Evolutionary conservation across 2,329 filamentous ascomycete genomes (phyloP).

Genomic region (Scolecobasidium constrictum): DNA sequence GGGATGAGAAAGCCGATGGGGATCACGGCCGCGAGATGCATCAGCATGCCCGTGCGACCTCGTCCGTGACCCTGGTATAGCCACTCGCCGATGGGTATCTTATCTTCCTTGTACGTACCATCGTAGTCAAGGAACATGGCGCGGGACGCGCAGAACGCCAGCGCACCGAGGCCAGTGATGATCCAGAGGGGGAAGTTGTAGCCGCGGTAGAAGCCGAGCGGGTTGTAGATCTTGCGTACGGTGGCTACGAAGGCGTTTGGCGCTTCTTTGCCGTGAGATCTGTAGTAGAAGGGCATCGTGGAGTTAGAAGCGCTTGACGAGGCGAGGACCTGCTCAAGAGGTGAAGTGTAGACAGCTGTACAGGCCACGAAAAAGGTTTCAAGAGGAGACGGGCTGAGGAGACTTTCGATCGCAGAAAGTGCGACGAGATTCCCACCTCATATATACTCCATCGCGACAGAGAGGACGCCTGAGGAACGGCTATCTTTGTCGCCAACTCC

Average conservation of each 20-base stretch:
- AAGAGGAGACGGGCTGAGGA: too few species aligned
- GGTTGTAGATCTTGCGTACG: conserved; percentile 27
- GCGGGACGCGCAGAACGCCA: not conserved
- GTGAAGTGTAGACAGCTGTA: too few species aligned
- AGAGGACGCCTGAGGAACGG: too few species aligned
- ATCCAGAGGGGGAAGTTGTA: conserved; percentile 43
- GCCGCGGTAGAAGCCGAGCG: conserved; percentile 43
- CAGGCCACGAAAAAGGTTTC: too few species aligned
- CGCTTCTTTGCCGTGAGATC: not conserved
- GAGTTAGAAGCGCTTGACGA: not conserved
- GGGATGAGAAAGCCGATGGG: conserved; percentile 29
- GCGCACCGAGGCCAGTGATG: conserved; percentile 5
- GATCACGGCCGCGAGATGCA: conserved; percentile 32
- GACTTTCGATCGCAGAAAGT: too few species aligned
- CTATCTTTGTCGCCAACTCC: too few species aligned
- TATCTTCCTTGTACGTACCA: not conserved
- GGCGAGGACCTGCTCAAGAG: too few species aligned
- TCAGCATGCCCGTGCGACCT: conserved; percentile 28
- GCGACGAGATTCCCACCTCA: too few species aligned
- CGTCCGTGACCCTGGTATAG: conserved; percentile 28
- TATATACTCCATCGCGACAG: too few species aligned
- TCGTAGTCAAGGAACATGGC: not conserved
- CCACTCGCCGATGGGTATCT: conserved; percentile 20
- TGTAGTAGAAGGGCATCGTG: not conserved
- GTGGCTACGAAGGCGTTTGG: not conserved